Conservation (phyloP, 1,284 basidiomycete genomes). For the Malassezia equina region DNA sequence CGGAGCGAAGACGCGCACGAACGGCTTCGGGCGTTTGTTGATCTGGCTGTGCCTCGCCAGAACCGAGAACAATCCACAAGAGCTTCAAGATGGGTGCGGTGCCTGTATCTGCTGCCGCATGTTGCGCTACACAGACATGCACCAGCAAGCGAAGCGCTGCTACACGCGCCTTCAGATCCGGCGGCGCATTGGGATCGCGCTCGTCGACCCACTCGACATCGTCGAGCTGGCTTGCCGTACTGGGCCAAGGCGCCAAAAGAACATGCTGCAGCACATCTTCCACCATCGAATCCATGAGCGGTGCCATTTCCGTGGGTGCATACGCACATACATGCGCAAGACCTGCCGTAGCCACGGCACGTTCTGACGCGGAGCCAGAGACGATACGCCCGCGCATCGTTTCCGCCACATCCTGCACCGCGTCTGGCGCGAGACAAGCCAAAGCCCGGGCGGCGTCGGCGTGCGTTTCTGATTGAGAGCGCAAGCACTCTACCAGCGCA, state of each 20-base stretch:
- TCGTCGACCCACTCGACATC: conserved; percentile 28
- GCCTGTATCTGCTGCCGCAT: not conserved
- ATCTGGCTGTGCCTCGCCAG: conserved; percentile 24
- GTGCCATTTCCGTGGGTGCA: conserved; percentile 64
- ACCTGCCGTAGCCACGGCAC: conserved; percentile 60
- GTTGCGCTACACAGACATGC: conserved; percentile 15
- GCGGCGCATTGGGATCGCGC: conserved; percentile 18
- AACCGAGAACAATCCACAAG: conserved; percentile 24
- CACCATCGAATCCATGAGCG: conserved; percentile 65
- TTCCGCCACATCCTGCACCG: not conserved
- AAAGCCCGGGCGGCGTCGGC: conserved; percentile 1
- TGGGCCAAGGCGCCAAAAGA: conserved; percentile 26
- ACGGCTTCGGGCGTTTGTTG: conserved; percentile 27
- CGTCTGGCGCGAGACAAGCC: not conserved
- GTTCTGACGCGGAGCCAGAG: not conserved
- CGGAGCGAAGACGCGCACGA: conserved; percentile 57
- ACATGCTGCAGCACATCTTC: conserved; percentile 57
- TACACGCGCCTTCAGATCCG: conserved; percentile 19
- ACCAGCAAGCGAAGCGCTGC: conserved; percentile 20
- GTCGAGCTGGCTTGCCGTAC: conserved; percentile 13
- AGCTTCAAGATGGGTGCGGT: conserved; percentile 30
- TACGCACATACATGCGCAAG: conserved; percentile 66
- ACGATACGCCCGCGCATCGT: conserved; percentile 50
- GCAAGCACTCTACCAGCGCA: not conserved
- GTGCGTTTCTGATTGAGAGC: not conserved